These are phyloP conservation scores for Elaeis guineensis DNA, from an alignment of 176 grass and related monocot species.

Conservation along the genomic window DNA sequence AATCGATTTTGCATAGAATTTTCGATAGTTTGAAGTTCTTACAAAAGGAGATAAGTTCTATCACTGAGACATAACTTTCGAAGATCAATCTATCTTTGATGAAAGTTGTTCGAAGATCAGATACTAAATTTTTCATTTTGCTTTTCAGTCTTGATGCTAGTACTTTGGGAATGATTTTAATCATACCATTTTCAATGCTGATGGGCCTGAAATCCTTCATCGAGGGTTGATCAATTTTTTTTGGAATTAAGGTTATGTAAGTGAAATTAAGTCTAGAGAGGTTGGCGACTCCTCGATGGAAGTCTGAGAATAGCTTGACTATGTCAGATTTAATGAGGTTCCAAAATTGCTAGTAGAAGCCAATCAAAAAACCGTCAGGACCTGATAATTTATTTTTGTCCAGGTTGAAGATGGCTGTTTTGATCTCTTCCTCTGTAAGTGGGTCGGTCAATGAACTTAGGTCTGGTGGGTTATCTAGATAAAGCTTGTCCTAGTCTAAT, in stretches of 20 bases:
- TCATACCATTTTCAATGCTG: background rate
- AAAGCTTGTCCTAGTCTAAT: too few species aligned
- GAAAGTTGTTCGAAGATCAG: too few species aligned
- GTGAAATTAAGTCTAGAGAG: background rate
- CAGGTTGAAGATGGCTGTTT: background rate
- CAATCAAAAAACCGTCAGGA: background rate
- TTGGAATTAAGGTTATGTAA: background rate
- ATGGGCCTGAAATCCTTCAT: background rate
- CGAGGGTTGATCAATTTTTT: background rate
- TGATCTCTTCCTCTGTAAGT: background rate
- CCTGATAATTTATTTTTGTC: background rate
- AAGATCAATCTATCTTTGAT: too few species aligned
- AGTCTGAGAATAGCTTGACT: background rate
- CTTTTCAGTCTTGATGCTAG: too few species aligned
- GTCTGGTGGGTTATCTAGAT: too few species aligned
- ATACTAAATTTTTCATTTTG: too few species aligned
- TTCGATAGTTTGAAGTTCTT: too few species aligned
- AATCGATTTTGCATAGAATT: too few species aligned
- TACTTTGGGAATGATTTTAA: background rate
- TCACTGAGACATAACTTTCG: too few species aligned
- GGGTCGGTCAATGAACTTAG: background rate
- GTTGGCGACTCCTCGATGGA: background rate
- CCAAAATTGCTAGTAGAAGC: background rate
- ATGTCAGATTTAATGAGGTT: background rate
- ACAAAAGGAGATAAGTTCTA: too few species aligned